These are phyloP conservation scores for Lodderomyces metapsilosis DNA, from an alignment of 1,139 yeast species.

Conservation along the genomic window DNA sequence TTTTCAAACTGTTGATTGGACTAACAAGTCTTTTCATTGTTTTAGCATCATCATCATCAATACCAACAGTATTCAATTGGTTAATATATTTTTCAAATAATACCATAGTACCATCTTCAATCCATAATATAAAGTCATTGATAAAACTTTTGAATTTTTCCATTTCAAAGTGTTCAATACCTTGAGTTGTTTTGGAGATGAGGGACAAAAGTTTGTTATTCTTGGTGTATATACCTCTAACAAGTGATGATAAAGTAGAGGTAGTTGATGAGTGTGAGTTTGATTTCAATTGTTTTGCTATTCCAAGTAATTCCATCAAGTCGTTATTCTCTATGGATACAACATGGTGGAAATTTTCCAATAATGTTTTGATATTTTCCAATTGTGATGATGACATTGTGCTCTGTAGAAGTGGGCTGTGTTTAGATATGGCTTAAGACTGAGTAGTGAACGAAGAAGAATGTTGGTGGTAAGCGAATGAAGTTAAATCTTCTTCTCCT, in stretches of 20 bases:
- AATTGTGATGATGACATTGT: background rate
- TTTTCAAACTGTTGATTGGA: slow-evolving; percentile 33
- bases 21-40: slow-evolving; percentile 21
- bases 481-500: no score
- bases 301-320: slow-evolving; percentile 37
- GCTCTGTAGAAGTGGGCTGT: background rate
- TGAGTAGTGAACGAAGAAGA: no score
- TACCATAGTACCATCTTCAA: slow-evolving; percentile 31
- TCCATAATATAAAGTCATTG: slow-evolving; percentile 42
- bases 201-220: slow-evolving; percentile 31
- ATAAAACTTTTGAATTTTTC: slow-evolving; percentile 36
- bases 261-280: slow-evolving; percentile 10
- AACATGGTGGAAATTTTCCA: slow-evolving; percentile 18
- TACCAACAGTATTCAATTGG: slow-evolving; percentile 12
- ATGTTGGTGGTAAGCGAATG: no score
- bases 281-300: slow-evolving; percentile 29
- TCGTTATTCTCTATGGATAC: slow-evolving; percentile 31
- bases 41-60: slow-evolving; percentile 14
- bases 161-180: slow-evolving; percentile 20
- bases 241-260: slow-evolving; percentile 29
- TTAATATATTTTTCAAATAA: slow-evolving; percentile 33
- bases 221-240: slow-evolving; percentile 44
- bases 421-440: no score
- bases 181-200: slow-evolving; percentile 19
- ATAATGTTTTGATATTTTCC: slow-evolving; percentile 3